Evolutionary conservation across 768 basidiomycete species (phyloP), one percentile per base, ranked within the genome.

Genomic region (Daedaleopsis sinensis): DNA sequence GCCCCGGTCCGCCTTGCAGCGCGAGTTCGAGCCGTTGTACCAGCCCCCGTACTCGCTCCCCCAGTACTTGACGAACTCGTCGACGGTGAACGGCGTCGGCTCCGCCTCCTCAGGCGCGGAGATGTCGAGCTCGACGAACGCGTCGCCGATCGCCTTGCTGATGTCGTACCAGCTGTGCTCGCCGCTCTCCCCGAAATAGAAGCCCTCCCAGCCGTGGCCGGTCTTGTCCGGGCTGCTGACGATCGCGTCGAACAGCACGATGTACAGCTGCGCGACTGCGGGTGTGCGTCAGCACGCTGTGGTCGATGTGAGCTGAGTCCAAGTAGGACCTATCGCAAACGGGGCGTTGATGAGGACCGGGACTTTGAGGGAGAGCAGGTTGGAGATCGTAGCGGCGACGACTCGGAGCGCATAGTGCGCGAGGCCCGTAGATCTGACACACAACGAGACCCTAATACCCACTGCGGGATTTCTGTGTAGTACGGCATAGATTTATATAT

Each of bases 191-290:
- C 63, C 69, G 52, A 75, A 76, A 71, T 71, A 75, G 66, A 64
- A 72, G 70, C 80, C 72, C 16, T 76, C 77, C 43, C 76, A 67
- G 23, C 71, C 71, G 57, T 70, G 69, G 18, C 74, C 70, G 63
- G 72, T 71, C 21, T 68, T 68, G 9, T 62, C 63, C 21, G 68
- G 51, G 46, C 66, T 56, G 16, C 43, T 50, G 44, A 75, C 63
- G 39, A 77, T 72, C 1, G 72, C 70, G 57, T 84, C 77, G 62
- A 80, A 75, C 15, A 85, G 62, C 12, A 75, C 64, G 57, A 76
- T 70, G 61, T 77, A 82, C 1, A 82, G 64, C 16, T 81, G 75
- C 9, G 77, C 78, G 32, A 78, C 83, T 84, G 49, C 23, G 32
- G 3, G 1, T 12, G 37, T 16, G 27, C 7, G 47, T 48, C 7